A percentile compares a stretch with the other conserved stretches of the same genome.
phyloP scores from a whole-genome alignment of 768 basidiomycete genomes.

The Xanthoconium purpureum region DNA sequence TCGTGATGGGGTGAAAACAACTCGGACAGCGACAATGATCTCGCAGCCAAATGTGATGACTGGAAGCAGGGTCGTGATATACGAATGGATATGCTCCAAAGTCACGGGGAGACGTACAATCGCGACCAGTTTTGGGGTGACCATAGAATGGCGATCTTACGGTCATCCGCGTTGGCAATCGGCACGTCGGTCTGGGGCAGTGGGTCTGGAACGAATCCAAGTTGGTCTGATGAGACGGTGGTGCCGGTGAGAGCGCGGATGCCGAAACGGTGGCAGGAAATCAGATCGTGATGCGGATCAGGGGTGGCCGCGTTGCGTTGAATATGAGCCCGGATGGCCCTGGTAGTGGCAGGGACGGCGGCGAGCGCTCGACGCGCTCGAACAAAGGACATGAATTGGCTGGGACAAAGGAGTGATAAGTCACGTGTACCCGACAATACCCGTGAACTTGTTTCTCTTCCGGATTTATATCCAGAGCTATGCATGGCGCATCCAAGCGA shows the following conservation, averaged over 20 bases:
- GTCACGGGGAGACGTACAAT: constrained; percentile 53
- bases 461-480: too few relatives aligned
- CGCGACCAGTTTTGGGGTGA: constrained; percentile 66
- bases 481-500: not conserved
- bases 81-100: not conserved
- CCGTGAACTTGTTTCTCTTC: too few relatives aligned
- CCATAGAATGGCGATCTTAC: constrained; percentile 71
- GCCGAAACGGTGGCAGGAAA: not conserved
- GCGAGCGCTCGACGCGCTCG: not conserved
- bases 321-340: not conserved
- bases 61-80: constrained; percentile 31
- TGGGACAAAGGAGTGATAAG: too few relatives aligned
- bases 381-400: constrained; percentile 3
- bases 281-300: not conserved
- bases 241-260: constrained; percentile 3
- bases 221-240: constrained; percentile 27
- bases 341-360: too few relatives aligned
- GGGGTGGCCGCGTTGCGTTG: not conserved
- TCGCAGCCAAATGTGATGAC: constrained; percentile 87
- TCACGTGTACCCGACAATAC: too few relatives aligned
- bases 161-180: constrained; percentile 52
- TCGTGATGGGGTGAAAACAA: constrained; percentile 86
- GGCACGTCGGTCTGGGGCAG: constrained; percentile 38
- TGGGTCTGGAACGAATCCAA: constrained; percentile 24
- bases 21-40: constrained; percentile 89